These are phyloP conservation scores for Irpex lacteus DNA, from an alignment of 1,284 basidiomycete species.

Conservation along the genomic window DNA sequence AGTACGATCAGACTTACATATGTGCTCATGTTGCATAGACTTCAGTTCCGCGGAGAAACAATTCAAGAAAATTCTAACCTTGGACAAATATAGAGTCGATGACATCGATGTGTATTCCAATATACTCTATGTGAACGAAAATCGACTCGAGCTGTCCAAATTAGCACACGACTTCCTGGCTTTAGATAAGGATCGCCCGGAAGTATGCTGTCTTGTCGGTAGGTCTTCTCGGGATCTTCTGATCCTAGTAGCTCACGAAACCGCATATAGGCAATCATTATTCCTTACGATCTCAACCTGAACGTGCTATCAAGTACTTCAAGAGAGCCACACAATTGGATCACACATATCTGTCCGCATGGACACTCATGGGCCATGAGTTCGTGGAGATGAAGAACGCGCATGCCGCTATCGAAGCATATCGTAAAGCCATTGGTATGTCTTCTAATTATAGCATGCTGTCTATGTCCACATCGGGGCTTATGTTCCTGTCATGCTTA, in stretches of 20 bases:
- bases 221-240: constrained; percentile 26
- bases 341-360: constrained; percentile 91
- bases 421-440: constrained; percentile 91
- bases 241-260: background rate
- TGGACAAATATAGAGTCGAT: constrained; percentile 91
- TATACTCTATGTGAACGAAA: constrained; percentile 94
- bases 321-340: constrained; percentile 92
- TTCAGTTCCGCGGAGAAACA: constrained; percentile 81
- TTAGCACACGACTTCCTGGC: constrained; percentile 90
- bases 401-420: constrained; percentile 97
- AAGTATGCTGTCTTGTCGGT: constrained; percentile 95
- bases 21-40: constrained; percentile 45
- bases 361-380: constrained; percentile 99
- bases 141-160: constrained; percentile 83
- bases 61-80: constrained; percentile 77
- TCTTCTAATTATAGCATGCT: constrained; percentile 10
- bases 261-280: constrained; percentile 87
- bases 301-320: constrained; percentile 96
- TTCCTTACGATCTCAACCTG: constrained; percentile 89
- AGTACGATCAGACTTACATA: background rate
- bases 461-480: background rate
- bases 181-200: constrained; percentile 87
- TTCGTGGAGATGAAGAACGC: constrained; percentile 99
- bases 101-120: constrained; percentile 97
- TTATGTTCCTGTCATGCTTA: background rate